phyloP scores from a whole-genome alignment of 1,284 basidiomycete species.

The Grifola frondosa region DNA sequence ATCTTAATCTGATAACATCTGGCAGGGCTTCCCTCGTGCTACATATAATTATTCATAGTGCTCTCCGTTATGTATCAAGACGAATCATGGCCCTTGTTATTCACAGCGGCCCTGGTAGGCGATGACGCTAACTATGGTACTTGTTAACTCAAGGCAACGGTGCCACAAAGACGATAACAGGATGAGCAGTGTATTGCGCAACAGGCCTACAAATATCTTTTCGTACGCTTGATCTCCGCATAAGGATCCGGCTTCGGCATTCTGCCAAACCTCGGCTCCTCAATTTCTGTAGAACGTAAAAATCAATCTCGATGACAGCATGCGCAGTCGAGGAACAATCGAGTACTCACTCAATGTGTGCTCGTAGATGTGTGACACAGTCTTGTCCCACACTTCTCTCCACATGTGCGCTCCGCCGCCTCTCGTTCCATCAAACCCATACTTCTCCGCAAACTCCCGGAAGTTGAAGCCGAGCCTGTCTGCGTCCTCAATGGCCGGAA shows the following conservation, averaged over 20 bases:
- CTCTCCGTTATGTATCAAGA: too few relatives aligned
- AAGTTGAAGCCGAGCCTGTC: slow-evolving; percentile 64
- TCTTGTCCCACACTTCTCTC: slow-evolving; percentile 74
- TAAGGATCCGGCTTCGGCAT: slow-evolving; percentile 51
- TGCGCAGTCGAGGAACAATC: slow-evolving; percentile 4
- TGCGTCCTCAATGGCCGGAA: slow-evolving; percentile 36
- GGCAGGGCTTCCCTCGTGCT: too few relatives aligned
- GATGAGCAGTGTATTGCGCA: slow-evolving; percentile 8
- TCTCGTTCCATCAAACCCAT: slow-evolving; percentile 50
- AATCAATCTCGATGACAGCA: slow-evolving; percentile 11
- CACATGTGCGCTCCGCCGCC: slow-evolving; percentile 84
- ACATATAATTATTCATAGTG: too few relatives aligned
- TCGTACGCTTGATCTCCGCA: slow-evolving; percentile 51
- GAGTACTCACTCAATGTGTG: slow-evolving; percentile 64
- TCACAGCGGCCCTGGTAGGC: too few relatives aligned
- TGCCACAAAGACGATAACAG: too few relatives aligned
- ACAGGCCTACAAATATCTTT: slow-evolving; percentile 43
- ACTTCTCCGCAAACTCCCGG: slow-evolving; percentile 56
- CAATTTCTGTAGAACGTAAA: slow-evolving; percentile 40
- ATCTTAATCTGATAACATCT: too few relatives aligned
- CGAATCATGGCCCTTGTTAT: too few relatives aligned
- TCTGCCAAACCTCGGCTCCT: slow-evolving; percentile 68
- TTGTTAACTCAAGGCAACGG: too few relatives aligned
- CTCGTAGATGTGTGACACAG: slow-evolving; percentile 66
- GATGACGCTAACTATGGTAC: too few relatives aligned